Percentiles rank a stretch among this genome's conserved stretches.
Conservation (phyloP, 768 basidiomycete species). For the Tricholoma bakamatsutake region DNA sequence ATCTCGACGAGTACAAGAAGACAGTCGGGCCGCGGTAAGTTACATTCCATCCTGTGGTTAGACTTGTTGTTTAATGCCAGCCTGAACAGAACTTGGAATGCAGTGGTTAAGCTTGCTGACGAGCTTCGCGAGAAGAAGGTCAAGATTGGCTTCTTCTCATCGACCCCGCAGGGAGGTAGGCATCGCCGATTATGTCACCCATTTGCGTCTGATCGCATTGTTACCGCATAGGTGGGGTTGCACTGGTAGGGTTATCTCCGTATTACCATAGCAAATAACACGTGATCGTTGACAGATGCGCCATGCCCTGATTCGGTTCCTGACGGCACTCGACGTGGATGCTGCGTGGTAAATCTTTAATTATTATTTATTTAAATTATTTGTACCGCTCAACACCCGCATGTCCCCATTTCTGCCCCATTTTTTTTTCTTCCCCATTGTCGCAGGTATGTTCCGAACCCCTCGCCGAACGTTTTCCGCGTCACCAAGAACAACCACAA, state of each 20-base stretch:
- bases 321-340: constrained; percentile 74
- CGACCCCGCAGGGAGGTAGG: constrained; percentile 90
- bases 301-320: constrained; percentile 87
- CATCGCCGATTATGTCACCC: constrained; percentile 6
- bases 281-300: constrained; percentile 59
- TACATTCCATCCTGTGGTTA: background rate
- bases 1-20: constrained; percentile 70
- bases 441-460: constrained; percentile 79
- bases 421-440: background rate
- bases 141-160: constrained; percentile 92
- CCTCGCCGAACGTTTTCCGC: constrained; percentile 84
- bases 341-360: constrained; percentile 69
- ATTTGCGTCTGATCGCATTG: constrained; percentile 10
- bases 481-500: constrained; percentile 96
- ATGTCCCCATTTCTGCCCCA: constrained; percentile 3
- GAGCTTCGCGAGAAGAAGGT: constrained; percentile 83
- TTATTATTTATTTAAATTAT: constrained; percentile 16
- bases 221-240: constrained; percentile 94
- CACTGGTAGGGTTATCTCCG: constrained; percentile 55
- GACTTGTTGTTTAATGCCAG: constrained; percentile 8
- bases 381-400: background rate
- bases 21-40: constrained; percentile 57
- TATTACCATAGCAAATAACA: constrained; percentile 11
- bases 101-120: constrained; percentile 74
- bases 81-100: constrained; percentile 60